A percentile compares a stretch with the other conserved stretches of the same genome.
phyloP scores from a whole-genome alignment of 2,329 filamentous ascomycete species.

The Pezicula carpinea region DNA sequence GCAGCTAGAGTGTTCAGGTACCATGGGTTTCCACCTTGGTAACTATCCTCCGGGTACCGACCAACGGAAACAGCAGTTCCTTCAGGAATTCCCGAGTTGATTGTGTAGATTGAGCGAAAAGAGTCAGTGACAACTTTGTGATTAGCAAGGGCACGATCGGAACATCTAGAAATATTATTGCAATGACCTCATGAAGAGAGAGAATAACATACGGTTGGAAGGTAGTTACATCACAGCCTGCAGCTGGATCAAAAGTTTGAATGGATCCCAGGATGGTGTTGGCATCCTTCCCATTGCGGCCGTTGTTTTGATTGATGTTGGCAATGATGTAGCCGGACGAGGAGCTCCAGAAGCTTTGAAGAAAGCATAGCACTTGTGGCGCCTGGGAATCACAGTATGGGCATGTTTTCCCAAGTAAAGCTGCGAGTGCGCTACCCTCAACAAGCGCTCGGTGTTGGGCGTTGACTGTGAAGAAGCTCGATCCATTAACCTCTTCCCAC shows the following conservation, averaged over 20 bases:
- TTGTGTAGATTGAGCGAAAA: slow-evolving; percentile 64
- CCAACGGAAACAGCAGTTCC: slow-evolving; percentile 60
- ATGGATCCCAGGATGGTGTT: slow-evolving; percentile 66
- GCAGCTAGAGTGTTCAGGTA: slow-evolving; percentile 72
- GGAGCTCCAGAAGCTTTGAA: slow-evolving; percentile 67
- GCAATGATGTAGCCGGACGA: slow-evolving; percentile 58
- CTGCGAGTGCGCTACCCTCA: slow-evolving; percentile 63
- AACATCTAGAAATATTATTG: slow-evolving; percentile 20
- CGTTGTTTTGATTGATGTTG: slow-evolving; percentile 61
- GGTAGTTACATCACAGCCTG: slow-evolving; percentile 63
- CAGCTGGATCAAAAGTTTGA: slow-evolving; percentile 63
- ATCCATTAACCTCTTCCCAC: slow-evolving; percentile 76
- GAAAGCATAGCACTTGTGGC: slow-evolving; percentile 67
- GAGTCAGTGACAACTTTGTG: slow-evolving; percentile 73
- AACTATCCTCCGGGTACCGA: slow-evolving; percentile 67
- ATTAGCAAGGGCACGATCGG: slow-evolving; percentile 59
- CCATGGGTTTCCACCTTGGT: slow-evolving; percentile 79
- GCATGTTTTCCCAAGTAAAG: slow-evolving; percentile 56
- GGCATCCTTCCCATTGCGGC: slow-evolving; percentile 64
- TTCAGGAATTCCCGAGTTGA: slow-evolving; percentile 61
- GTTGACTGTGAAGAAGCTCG: slow-evolving; percentile 74
- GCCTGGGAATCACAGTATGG: slow-evolving; percentile 58
- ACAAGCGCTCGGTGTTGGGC: slow-evolving; percentile 65
- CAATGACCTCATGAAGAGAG: background rate
- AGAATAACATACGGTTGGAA: slow-evolving; percentile 61